These are phyloP conservation scores for Colletotrichum caudatum DNA, from an alignment of 2,329 filamentous ascomycete genomes.

Conservation along the genomic window DNA sequence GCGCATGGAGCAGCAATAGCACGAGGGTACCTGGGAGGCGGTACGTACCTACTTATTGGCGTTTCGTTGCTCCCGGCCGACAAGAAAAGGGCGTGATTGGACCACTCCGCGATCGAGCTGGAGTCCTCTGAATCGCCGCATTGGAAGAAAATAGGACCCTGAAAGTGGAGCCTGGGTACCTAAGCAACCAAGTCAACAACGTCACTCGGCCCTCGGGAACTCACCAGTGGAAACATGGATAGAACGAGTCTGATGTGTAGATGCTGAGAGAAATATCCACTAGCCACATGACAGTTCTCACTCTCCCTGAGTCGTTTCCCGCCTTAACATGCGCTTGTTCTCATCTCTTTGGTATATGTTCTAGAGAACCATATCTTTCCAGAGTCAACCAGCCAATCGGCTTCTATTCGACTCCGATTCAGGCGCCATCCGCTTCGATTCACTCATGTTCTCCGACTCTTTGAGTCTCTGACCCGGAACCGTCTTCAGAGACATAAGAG, in stretches of 20 bases:
- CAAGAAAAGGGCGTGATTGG: slow-evolving; percentile 25
- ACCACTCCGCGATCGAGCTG: slow-evolving; percentile 30
- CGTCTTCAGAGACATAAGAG: background rate
- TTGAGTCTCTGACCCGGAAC: slow-evolving; percentile 5
- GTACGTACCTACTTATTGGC: slow-evolving; percentile 28
- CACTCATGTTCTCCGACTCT: background rate
- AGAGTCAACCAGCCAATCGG: background rate
- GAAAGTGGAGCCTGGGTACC: slow-evolving; percentile 25
- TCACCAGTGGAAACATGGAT: slow-evolving; percentile 12
- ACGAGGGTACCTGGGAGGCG: slow-evolving; percentile 23
- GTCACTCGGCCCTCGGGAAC: slow-evolving; percentile 40
- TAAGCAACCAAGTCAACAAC: slow-evolving; percentile 40
- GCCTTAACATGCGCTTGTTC: background rate
- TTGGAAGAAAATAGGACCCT: slow-evolving; percentile 38
- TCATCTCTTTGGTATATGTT: background rate
- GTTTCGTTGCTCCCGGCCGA: slow-evolving; percentile 7
- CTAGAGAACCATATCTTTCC: background rate
- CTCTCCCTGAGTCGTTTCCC: background rate
- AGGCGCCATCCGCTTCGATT: background rate
- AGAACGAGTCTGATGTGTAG: slow-evolving; percentile 22
- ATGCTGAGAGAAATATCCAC: slow-evolving; percentile 13
- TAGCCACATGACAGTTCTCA: background rate
- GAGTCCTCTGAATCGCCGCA: slow-evolving; percentile 34
- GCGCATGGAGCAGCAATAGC: slow-evolving; percentile 29
- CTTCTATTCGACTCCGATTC: background rate